These are phyloP conservation scores for Ocimum tenuiflorum DNA, from an alignment of 257 asterid genomes.

Conservation along the genomic window DNA sequence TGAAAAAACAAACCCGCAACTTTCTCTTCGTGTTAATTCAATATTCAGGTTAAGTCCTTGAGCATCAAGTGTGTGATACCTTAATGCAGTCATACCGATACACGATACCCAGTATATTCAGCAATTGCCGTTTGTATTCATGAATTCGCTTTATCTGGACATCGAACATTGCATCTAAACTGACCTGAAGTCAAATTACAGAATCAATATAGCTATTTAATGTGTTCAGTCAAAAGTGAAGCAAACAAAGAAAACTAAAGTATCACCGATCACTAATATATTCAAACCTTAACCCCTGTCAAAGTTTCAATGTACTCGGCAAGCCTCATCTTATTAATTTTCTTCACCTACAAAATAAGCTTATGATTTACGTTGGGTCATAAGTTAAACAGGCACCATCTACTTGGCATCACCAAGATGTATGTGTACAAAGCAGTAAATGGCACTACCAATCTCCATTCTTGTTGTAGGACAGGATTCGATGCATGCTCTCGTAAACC, in stretches of 20 bases:
- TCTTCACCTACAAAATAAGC: constrained; percentile 32
- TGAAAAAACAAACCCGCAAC: background rate
- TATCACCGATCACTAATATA: background rate
- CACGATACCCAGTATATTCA: constrained; percentile 41
- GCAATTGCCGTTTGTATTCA: constrained; percentile 44
- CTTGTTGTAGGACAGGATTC: constrained; percentile 35
- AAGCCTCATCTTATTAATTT: constrained; percentile 42
- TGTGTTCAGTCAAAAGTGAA: background rate
- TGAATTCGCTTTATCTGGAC: constrained; percentile 50
- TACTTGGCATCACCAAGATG: background rate
- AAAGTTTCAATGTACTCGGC: constrained; percentile 44
- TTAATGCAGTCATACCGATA: constrained; percentile 50
- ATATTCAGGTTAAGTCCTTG: background rate
- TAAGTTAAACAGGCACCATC: background rate
- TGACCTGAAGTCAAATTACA: constrained; percentile 32
- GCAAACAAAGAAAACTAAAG: background rate
- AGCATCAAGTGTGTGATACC: constrained; percentile 23
- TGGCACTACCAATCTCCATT: constrained; percentile 38
- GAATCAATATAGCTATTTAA: background rate
- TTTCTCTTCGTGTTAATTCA: background rate
- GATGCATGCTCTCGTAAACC: constrained; percentile 39
- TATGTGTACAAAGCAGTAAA: constrained; percentile 4
- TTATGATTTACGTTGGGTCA: background rate
- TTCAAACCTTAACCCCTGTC: constrained; percentile 39
- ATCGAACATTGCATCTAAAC: constrained; percentile 47